phyloP scores from a whole-genome alignment of 2,329 filamentous ascomycete species.

The Alternaria arborescens region DNA sequence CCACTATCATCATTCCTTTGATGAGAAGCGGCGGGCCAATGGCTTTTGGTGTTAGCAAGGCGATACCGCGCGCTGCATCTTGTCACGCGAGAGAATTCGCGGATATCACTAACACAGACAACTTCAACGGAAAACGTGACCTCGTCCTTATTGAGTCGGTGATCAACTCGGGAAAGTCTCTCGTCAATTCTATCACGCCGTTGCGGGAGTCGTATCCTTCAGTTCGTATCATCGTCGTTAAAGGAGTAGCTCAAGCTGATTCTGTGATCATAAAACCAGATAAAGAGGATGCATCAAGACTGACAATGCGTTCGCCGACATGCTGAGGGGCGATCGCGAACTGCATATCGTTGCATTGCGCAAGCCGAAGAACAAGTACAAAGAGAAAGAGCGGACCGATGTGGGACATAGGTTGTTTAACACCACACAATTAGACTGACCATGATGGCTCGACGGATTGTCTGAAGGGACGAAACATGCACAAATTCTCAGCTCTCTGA shows the following conservation, averaged over 20 bases:
- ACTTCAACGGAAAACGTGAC: conserved; percentile 52
- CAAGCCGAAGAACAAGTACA: conserved; percentile 65
- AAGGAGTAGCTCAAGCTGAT: conserved; percentile 62
- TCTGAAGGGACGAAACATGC: not conserved
- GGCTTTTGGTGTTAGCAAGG: conserved; percentile 65
- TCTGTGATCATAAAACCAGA: not conserved
- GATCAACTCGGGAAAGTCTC: conserved; percentile 64
- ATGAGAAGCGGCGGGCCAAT: conserved; percentile 72
- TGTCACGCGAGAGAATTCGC: conserved; percentile 55
- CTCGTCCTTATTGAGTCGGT: conserved; percentile 68
- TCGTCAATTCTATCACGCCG: conserved; percentile 57
- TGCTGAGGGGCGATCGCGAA: conserved; percentile 23
- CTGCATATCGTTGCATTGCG: conserved; percentile 62
- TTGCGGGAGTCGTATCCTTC: conserved; percentile 35
- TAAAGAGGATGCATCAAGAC: not conserved
- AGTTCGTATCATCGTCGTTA: conserved; percentile 62
- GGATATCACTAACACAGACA: conserved; percentile 54
- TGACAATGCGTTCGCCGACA: conserved; percentile 21
- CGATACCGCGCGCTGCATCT: conserved; percentile 62
- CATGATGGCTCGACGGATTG: not conserved
- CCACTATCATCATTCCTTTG: conserved; percentile 65
- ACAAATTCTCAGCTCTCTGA: not conserved
- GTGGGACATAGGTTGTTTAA: conserved; percentile 69
- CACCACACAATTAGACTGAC: conserved; percentile 56
- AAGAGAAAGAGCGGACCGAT: conserved; percentile 61